A percentile compares a stretch with the other conserved stretches of the same genome.
Evolutionary conservation across 805 yeast species (phyloP).

Genomic region (Monosporozyma servazzii): DNA sequence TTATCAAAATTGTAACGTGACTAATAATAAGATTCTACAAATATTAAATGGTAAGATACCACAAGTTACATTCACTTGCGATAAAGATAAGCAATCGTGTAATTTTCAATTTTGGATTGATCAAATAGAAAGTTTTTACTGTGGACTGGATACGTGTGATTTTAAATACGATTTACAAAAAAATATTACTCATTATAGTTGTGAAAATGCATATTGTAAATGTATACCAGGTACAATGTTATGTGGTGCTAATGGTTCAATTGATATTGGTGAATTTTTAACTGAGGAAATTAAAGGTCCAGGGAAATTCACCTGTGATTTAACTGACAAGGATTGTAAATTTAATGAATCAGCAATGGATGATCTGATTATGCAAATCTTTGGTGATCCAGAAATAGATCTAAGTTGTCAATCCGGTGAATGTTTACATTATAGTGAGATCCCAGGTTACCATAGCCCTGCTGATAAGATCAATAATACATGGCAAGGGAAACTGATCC

Average conservation of each 20-base stretch:
- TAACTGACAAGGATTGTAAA: slow-evolving; percentile 49
- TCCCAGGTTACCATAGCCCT: slow-evolving; percentile 83
- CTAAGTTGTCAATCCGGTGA: slow-evolving; percentile 79
- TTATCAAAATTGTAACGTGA: slow-evolving; percentile 91
- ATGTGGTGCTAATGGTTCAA: slow-evolving; percentile 90
- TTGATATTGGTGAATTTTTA: slow-evolving; percentile 87
- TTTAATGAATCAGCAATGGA: slow-evolving; percentile 96
- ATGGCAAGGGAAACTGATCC: slow-evolving; percentile 36
- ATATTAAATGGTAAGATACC: slow-evolving; percentile 76
- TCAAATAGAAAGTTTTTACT: slow-evolving; percentile 79
- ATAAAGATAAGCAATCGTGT: slow-evolving; percentile 54
- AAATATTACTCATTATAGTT: slow-evolving; percentile 67
- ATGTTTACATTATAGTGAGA: slow-evolving; percentile 83
- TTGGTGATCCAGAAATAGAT: slow-evolving; percentile 90
- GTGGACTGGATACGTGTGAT: slow-evolving; percentile 69
- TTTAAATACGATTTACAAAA: slow-evolving; percentile 51
- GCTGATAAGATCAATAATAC: slow-evolving; percentile 25
- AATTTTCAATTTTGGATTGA: slow-evolving; percentile 96
- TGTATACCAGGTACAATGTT: slow-evolving; percentile 89
- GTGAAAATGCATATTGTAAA: slow-evolving; percentile 71
- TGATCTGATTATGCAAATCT: slow-evolving; percentile 77
- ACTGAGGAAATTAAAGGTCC: slow-evolving; percentile 89
- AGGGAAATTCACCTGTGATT: slow-evolving; percentile 80
- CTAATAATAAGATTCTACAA: slow-evolving; percentile 75
- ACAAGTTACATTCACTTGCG: slow-evolving; percentile 87